Percentiles rank a stretch among this genome's conserved stretches.
phyloP scores from a whole-genome alignment of 129 eudicot species.

The sunflower (Helianthus annuus) region HanXRQr2.0-SUNRISE NC_035441.2:127161551-127162050 shows the following conservation, averaged over 20 bases:
- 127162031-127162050: conserved; percentile 51
- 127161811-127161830: conserved; percentile 14
- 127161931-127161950: conserved; percentile 36
- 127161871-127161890: conserved; percentile 53
- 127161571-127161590: conserved; percentile 30
- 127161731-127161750: conserved; percentile 37
- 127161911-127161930: conserved; percentile 46
- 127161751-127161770: conserved; percentile 16
- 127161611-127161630: background rate
- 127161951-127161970: conserved; percentile 28
- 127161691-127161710: conserved; percentile 7
- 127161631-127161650: background rate
- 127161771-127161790: conserved; percentile 48
- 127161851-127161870: background rate
- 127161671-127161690: conserved; percentile 22
- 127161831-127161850: background rate
- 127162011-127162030: conserved; percentile 44
- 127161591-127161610: conserved; percentile 16
- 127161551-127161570: conserved; percentile 24
- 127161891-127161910: conserved; percentile 38
- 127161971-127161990: conserved; percentile 35
- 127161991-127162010: conserved; percentile 36
- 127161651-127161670: conserved; percentile 1
- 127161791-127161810: conserved; percentile 26
- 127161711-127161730: conserved; percentile 51